These are phyloP conservation scores for Spencermartinsiella europaea DNA, from an alignment of 805 yeast genomes.

Conservation along the genomic window DNA sequence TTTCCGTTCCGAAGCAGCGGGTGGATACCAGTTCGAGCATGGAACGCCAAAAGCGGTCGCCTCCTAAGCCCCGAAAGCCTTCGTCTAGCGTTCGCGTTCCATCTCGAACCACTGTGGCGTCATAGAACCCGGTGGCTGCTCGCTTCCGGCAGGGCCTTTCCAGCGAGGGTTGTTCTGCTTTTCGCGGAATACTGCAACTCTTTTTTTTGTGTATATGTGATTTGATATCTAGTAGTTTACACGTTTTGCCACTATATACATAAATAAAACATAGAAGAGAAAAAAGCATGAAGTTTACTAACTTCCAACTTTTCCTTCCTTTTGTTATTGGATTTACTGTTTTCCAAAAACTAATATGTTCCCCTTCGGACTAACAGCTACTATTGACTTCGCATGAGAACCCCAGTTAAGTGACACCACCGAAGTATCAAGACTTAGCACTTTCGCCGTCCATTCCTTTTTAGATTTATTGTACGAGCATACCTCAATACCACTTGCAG, in stretches of 20 bases:
- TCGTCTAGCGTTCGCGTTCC: conserved; percentile 10
- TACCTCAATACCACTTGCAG: conserved; percentile 24
- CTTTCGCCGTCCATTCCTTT: conserved; percentile 32
- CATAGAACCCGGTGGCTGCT: too few species aligned
- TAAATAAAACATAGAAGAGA: too few species aligned
- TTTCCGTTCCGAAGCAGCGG: neutral
- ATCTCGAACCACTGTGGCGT: neutral
- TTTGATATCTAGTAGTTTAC: too few species aligned
- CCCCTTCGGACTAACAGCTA: conserved; percentile 18
- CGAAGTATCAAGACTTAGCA: conserved; percentile 1
- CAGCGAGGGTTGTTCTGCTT: too few species aligned
- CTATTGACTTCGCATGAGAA: conserved; percentile 12
- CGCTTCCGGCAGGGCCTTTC: too few species aligned
- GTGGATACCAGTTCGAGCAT: neutral
- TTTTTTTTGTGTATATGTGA: too few species aligned
- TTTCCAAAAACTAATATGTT: conserved; percentile 1
- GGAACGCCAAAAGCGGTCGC: conserved; percentile 8
- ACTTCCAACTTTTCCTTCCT: too few species aligned
- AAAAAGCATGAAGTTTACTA: too few species aligned
- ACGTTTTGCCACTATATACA: neutral
- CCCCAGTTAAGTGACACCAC: conserved; percentile 18
- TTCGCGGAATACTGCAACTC: too few species aligned
- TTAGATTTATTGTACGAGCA: conserved; percentile 39
- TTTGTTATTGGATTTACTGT: neutral
- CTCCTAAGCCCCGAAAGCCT: conserved; percentile 22